Percentiles rank a stretch among this genome's conserved stretches.
Conservation (phyloP, 345 rosid genomes). For the Erodium maritimum region DNA sequence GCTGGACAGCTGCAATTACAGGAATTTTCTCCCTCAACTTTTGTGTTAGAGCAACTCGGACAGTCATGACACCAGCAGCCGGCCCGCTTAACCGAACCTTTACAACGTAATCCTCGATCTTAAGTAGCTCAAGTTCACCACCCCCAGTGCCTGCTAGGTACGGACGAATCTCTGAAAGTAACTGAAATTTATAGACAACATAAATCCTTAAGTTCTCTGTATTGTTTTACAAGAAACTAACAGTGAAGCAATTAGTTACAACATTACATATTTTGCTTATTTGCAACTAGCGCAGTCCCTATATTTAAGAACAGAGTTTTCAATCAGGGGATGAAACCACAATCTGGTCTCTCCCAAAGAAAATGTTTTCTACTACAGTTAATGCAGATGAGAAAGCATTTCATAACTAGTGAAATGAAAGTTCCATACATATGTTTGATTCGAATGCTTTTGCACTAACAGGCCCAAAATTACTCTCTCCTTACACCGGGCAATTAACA, state of each 20-base stretch:
- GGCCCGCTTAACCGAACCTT: conserved; percentile 71
- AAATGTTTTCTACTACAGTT: too few relatives aligned
- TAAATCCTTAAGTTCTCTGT: neutral
- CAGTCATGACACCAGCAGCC: conserved; percentile 87
- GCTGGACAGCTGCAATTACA: conserved; percentile 67
- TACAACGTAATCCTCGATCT: conserved; percentile 55
- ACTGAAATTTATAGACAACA: conserved; percentile 21
- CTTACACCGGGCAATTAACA: neutral
- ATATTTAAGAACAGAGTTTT: too few relatives aligned
- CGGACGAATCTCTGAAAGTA: conserved; percentile 79
- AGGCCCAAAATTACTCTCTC: too few relatives aligned
- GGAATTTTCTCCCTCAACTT: conserved; percentile 82
- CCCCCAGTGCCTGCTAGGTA: conserved; percentile 87
- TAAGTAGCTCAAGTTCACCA: conserved; percentile 62
- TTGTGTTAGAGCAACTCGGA: conserved; percentile 81
- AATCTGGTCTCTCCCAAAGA: too few relatives aligned
- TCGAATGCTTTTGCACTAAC: too few relatives aligned
- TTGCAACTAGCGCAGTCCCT: too few relatives aligned
- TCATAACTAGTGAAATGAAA: too few relatives aligned
- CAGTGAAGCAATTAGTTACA: too few relatives aligned
- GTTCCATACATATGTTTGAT: neutral
- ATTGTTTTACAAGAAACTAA: too few relatives aligned
- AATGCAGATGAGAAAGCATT: too few relatives aligned
- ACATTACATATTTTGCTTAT: too few relatives aligned
- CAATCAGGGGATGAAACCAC: too few relatives aligned